Conservation (phyloP, 192 early-diverging fungal genomes). For the Pecoramyces ruminantium region DNA sequence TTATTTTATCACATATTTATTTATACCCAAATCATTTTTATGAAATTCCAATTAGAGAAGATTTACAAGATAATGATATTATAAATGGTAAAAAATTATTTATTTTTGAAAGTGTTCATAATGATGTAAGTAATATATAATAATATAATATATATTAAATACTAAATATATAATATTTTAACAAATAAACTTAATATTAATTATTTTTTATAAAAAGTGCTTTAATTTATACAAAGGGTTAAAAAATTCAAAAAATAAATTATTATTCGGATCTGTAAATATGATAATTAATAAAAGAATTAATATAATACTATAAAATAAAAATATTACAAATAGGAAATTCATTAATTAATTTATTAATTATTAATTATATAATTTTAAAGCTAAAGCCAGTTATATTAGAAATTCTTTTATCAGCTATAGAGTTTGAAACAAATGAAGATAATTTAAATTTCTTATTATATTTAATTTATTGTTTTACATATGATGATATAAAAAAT, state of each 20-base stretch:
- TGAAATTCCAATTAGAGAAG: background rate
- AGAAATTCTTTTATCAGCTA: background rate
- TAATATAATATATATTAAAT: no score
- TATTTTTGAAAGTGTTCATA: background rate
- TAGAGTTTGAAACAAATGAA: background rate
- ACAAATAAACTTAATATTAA: no score
- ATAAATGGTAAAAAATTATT: background rate
- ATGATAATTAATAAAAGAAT: no score
- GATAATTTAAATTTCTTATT: background rate
- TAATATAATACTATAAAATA: no score
- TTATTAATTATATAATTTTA: background rate
- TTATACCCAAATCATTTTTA: background rate
- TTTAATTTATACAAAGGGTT: background rate
- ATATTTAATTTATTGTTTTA: conserved; percentile 27
- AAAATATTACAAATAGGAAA: no score
- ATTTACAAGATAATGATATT: background rate
- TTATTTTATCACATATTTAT: background rate
- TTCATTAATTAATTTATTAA: background rate
- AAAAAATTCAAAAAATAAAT: background rate
- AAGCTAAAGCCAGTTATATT: background rate
- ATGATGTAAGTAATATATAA: background rate
- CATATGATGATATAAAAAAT: conserved; percentile 54
- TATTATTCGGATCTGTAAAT: background rate
- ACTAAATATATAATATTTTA: no score
- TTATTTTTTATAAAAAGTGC: no score